Base-by-base conservation (phyloP, 345 rosid genomes). In the Microthlaspi erraticum region DNA sequence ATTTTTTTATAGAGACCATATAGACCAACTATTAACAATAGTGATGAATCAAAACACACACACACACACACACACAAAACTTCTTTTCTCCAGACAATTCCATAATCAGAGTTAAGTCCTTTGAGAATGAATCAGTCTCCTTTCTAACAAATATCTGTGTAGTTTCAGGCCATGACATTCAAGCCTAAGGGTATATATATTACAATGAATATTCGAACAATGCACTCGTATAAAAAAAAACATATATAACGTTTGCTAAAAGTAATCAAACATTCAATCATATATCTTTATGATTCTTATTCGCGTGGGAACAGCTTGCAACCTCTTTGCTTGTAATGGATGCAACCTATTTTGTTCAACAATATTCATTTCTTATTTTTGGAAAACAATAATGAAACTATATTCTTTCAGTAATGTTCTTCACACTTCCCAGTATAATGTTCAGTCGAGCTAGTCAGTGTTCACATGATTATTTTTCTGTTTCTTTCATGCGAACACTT, bases 301-400 rank as follows among this genome's bases (percentile, higher is more conserved):
- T 56, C 11, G 51, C 41, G 42, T 59, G 42, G 57, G 66, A 66
- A 70, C 59, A 37, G 39, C 59, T 70, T 10, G 19, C 31, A 44
- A 34, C 17, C n/a, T 68, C 56, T 56, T 70, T 48, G 68, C 60
- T 50, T 61, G 60, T 43, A 60, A 33, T 60, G 43, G 52, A 37
- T 41, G 68, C 67, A 42, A 71, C 52, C 50, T 60, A 9, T 49
- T 60, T 51, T 44, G 54, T 60, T 56, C 64, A 54, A 65, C 46
- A 32, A 2, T 39, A 14, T 52, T 51, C 14, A 38, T 43, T 66
- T 23, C 3, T 52, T 26, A 3, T 32, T 33, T 32, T 16, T 17
- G 1, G 12, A 7, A 32, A 16, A 26, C 19, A 6, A 41, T 12
- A 39, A 8, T 18, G 16, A 34, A 69, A 58, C 4, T 46, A 48